These are phyloP conservation scores for Exophiala calicioides DNA, from an alignment of 2,329 filamentous ascomycete species.

Conservation along the genomic window DNA sequence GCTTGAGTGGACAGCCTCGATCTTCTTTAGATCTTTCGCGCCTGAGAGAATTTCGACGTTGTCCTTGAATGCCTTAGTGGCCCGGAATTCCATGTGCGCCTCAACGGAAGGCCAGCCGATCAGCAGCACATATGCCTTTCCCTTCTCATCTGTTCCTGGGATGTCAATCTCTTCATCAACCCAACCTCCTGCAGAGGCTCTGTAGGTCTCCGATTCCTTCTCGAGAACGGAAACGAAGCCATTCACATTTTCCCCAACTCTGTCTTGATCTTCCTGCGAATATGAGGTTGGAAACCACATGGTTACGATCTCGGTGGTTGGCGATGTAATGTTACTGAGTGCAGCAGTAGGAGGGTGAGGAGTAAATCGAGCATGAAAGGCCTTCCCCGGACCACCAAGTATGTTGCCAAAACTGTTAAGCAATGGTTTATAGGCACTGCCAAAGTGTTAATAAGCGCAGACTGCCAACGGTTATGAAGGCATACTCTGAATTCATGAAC, in stretches of 20 bases:
- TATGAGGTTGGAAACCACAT: constrained; percentile 25
- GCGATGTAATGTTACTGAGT: constrained; percentile 22
- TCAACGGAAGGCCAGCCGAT: constrained; percentile 44
- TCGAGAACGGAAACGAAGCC: constrained; percentile 20
- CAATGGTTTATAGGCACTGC: constrained; percentile 29
- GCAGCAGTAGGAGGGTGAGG: constrained; percentile 28
- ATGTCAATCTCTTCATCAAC: constrained; percentile 33
- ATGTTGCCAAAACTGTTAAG: constrained; percentile 24
- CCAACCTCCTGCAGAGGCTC: constrained; percentile 29
- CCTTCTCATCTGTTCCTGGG: constrained; percentile 35
- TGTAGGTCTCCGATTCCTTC: constrained; percentile 26
- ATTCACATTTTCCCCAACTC: constrained; percentile 13
- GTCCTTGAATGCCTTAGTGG: constrained; percentile 39
- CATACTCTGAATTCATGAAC: constrained; percentile 28
- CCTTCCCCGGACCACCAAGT: constrained; percentile 14
- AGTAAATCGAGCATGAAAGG: constrained; percentile 27
- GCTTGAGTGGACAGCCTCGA: constrained; percentile 26
- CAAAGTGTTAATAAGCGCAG: background rate
- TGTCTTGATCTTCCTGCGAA: constrained; percentile 18
- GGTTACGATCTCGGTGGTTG: constrained; percentile 27
- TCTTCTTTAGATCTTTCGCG: constrained; percentile 26
- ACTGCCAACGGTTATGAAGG: background rate
- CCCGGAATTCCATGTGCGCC: constrained; percentile 39
- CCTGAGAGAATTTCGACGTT: constrained; percentile 27
- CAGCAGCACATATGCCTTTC: constrained; percentile 32